Evolutionary conservation across 306 rosid genomes (phyloP), one percentile per base, ranked within the genome.

Genomic region (Hippophae rhamnoides): DNA sequence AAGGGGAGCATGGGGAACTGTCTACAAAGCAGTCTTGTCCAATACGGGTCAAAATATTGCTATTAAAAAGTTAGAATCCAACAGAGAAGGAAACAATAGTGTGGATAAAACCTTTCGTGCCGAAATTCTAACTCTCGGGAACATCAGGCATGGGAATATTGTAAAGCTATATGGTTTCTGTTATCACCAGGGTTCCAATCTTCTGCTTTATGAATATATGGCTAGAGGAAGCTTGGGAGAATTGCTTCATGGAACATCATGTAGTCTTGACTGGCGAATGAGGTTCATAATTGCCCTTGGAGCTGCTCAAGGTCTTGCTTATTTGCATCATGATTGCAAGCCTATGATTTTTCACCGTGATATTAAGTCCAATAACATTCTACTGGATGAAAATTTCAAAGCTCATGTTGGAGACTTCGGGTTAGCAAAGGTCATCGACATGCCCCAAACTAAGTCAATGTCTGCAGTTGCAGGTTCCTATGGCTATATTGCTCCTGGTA

Each of bases 401-500:
- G 85, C 95, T 7, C 95, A 81, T 67, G 97, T 89, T 56, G 97
- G 97, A 56, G 97, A 89, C 66, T 89, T 89, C 57, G 97, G 97
- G 56, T 79, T 89, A 81, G 93, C 97, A 27, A 89, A 86, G 75
- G 85, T 89, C 59, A 80, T 86, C 56, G 87, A 89, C 87, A 70
- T 86, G 97, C 87, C 97, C 18, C 90, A 78, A 53, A 78, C 89
- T 9, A 86, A 82, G 60, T 81, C 95, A 7, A 76, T 86, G 87
- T 84, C 97, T 47, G 93, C 85, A 7, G 87, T 89, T 64, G 97
- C 97, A 9, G 97, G 97, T 59, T 89, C 97, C n/a, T 89, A 89
- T 65, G 97, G 97, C 3, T 89, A 89, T 47, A 84, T 89, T 62
- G 93, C 95, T 56, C 95, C 97, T 18, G 97, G 97, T 89, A 79